Evolutionary conservation across 2,329 filamentous ascomycete species (phyloP).

Genomic region (Aspergillus terreus): DNA sequence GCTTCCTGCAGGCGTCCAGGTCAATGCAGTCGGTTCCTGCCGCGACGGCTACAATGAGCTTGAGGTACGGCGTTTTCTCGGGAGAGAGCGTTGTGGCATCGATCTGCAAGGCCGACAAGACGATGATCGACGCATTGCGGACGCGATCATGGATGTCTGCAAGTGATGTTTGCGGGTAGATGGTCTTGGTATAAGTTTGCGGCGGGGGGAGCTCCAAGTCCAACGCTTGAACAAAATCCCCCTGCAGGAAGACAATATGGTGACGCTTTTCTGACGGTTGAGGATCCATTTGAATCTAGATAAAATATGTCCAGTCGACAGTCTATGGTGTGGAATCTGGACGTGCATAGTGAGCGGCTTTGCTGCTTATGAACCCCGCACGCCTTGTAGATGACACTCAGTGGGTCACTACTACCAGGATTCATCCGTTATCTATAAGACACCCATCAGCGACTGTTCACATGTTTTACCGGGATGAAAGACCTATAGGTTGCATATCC

Average conservation of each 20-base stretch:
- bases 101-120: slow-evolving; percentile 34
- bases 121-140: slow-evolving; percentile 45
- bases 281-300: slow-evolving; percentile 4
- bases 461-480: no score
- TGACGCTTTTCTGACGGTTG: slow-evolving; percentile 32
- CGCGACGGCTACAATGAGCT: slow-evolving; percentile 44
- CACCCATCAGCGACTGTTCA: no score
- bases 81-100: slow-evolving; percentile 38
- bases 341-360: neutral
- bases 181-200: slow-evolving; percentile 29
- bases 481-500: no score
- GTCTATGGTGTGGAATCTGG: neutral
- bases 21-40: slow-evolving; percentile 49
- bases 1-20: slow-evolving; percentile 39
- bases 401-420: neutral
- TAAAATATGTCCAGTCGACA: neutral
- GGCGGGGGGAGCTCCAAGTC: slow-evolving; percentile 43
- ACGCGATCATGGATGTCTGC: slow-evolving; percentile 40
- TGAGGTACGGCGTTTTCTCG: slow-evolving; percentile 42
- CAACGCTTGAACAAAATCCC: slow-evolving; percentile 38
- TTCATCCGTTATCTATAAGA: no score
- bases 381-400: slow-evolving; percentile 3
- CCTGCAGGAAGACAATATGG: slow-evolving; percentile 47
- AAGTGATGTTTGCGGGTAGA: slow-evolving; percentile 33
- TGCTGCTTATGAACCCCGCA: neutral